Base-by-base conservation (phyloP, 75 land plant genomes). In the Picea sitchensis region DNA sequence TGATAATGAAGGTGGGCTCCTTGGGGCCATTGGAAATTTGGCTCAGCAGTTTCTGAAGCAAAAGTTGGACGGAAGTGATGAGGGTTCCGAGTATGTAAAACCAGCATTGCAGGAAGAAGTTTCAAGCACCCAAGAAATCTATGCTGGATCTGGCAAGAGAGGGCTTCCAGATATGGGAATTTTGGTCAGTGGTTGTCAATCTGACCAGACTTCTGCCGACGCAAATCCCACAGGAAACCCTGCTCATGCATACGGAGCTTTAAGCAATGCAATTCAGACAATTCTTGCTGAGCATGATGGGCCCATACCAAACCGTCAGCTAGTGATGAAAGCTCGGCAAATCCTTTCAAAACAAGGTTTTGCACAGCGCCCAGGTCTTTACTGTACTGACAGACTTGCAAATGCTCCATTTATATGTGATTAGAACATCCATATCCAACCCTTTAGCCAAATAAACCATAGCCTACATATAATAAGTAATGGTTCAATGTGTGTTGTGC, bases 151-250 rank as follows among this genome's bases (percentile, higher is more conserved):
- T 7, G 77, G 69, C 21, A 82, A 82, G 77, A 77, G 79, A 14
- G 86, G 77, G 14, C 54, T 31, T 32, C 41, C 83, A 14, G 92
- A 92, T 63, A 84, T 73, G 41, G 93, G 93, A 11, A 87, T 95
- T 36, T 82, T 95, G 23, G 76, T 92, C 54, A 95, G 95, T 80
- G 98, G 95, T 20, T 95, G 98, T 77, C 91, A 95, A 72, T 78
- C 95, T 30, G 41, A 89, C 72, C 87, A 95, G 77, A 89, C 90
- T 13, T 92, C 95, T 14, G 98, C 93, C 1, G 98, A 92, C 79
- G 83, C 94, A 75, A 86, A 81, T 62, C 88, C 90, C 14, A 72
- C 80, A 9, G 76, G 77, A 5, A 71, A 79, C 21, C 65, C 59
- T 14, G 81, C 73, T 34, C 83, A 83, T 71, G 90, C 93, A 1